Evolutionary conservation across 2,329 filamentous ascomycete genomes (phyloP), one percentile per base, ranked within the genome.

Genomic region (Diaporthe sp.): DNA sequence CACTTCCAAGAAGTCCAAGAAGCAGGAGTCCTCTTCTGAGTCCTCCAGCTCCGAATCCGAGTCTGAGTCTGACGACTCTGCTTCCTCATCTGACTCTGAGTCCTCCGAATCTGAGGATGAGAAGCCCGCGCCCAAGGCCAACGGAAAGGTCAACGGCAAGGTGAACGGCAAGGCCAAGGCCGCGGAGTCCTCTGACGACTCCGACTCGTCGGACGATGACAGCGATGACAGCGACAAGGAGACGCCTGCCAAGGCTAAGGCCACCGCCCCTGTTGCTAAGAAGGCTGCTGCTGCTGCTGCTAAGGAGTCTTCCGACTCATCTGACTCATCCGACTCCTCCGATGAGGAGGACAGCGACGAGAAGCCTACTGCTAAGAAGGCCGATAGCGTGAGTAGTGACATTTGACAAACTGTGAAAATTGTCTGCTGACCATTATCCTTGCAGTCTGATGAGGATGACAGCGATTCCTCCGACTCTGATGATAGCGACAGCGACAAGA

Each of bases 1-100:
- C 78, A 80, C 86, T 77, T 84, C 86, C 72, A 88, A 82, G 80
- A 87, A 87, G 83, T 79, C 79, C 76, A 88, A 88, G 86, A 89
- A 89, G 81, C 82, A 75, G 69, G 83, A 81, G 77, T 77, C 79
- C 15, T 83, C 82, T 72, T 84, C 82, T 39, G 80, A 80, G 70
- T 82, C 83, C 28, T 81, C 82, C 78, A 81, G 80, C 61, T 79
- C 72, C 28, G 79, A 81, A 34, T 71, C 69, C 61, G 81, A 80
- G 53, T 82, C 83, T 62, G 81, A 80, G 58, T 83, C 83, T 34
- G 82, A 83, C 57, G 81, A 80, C 58, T 85, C 83, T 53, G 84
- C 82, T 53, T 74, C 82, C 44, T 72, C 71, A 79, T 84, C 84
- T 62, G 83, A 83, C 51, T 82, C 82, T 34, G 83, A 83, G 34